Base-by-base conservation (phyloP, 495 filamentous ascomycete species). In the Annulohypoxylon maeteangense region DNA sequence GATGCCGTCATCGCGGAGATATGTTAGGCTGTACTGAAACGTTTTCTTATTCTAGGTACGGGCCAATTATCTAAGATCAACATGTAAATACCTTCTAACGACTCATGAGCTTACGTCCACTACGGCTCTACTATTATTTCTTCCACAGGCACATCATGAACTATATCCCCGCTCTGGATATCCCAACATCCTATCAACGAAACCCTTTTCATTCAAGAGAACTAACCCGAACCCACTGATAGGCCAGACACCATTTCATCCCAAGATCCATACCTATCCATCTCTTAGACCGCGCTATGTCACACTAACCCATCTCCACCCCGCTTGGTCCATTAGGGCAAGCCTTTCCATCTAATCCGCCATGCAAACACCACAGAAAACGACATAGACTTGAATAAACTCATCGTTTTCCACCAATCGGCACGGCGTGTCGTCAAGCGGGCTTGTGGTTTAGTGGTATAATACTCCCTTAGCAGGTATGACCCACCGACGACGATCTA, bases 371-470 rank as follows among this genome's bases (percentile, higher is more conserved):
- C 20, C 10, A 10, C 22, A 50, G 11, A 40, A 40, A 50, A 2
- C 22, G 7, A 50, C 27, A 50, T 50, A 50, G 27, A 12, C 22
- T n/a, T 11, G 7, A 50, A 50, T 12, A 25, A 25, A 25, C 0
- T 7, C 3, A 2, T 2, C 22, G 3, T 14, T 11, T 27, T 27
- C 12, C 48, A 29, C 7, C 48, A n/a, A n/a, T n/a, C n/a, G n/a
- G n/a, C n/a, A n/a, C n/a, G n/a, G n/a, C n/a, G n/a, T n/a, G n/a
- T n/a, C n/a, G n/a, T n/a, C n/a, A n/a, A 44, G 27, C 7, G 62
- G 71, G 66, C 67, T 74, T 63, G 68, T 66, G 68, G 71, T 63
- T 74, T 71, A 67, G 71, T 67, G 68, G 62, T 66, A 71, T 71
- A 71, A 71, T 71, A 70, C 68, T 70, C 62, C 68, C 61, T 65